These are phyloP conservation scores for Erysiphe pulchra DNA, from an alignment of 2,329 filamentous ascomycete species.

Conservation along the genomic window DNA sequence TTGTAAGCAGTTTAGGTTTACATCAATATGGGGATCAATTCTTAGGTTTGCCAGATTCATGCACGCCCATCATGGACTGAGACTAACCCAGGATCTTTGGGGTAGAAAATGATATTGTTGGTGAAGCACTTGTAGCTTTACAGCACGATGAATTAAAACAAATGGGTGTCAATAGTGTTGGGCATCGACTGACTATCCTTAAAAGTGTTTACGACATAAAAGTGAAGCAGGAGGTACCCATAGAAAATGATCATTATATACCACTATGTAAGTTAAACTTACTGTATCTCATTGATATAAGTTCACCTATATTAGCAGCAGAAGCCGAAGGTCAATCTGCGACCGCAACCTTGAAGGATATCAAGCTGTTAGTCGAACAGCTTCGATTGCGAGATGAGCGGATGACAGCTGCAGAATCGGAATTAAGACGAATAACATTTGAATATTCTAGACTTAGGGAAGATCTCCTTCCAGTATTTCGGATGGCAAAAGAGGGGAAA, in stretches of 20 bases:
- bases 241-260: constrained; percentile 83
- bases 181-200: constrained; percentile 79
- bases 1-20: constrained; percentile 54
- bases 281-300: neutral
- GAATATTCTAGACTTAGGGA: constrained; percentile 76
- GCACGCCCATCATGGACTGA: constrained; percentile 1
- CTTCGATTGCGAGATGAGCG: constrained; percentile 76
- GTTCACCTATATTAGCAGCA: constrained; percentile 34
- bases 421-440: constrained; percentile 60
- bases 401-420: constrained; percentile 58
- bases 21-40: constrained; percentile 64
- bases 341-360: constrained; percentile 75
- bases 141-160: constrained; percentile 86
- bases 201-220: constrained; percentile 95
- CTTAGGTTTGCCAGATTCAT: constrained; percentile 35
- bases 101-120: constrained; percentile 77
- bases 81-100: constrained; percentile 10
- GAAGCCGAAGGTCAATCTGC: constrained; percentile 70
- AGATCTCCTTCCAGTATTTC: constrained; percentile 73
- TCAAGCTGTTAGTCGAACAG: constrained; percentile 72
- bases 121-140: constrained; percentile 69
- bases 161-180: constrained; percentile 79
- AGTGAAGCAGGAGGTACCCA: constrained; percentile 69
- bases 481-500: constrained; percentile 76
- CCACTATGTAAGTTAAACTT: constrained; percentile 46